Percentiles rank a stretch among this genome's conserved stretches.
Evolutionary conservation across 2,329 filamentous ascomycete genomes (phyloP).

Genomic region (Aspergillus puulaauensis): DNA sequence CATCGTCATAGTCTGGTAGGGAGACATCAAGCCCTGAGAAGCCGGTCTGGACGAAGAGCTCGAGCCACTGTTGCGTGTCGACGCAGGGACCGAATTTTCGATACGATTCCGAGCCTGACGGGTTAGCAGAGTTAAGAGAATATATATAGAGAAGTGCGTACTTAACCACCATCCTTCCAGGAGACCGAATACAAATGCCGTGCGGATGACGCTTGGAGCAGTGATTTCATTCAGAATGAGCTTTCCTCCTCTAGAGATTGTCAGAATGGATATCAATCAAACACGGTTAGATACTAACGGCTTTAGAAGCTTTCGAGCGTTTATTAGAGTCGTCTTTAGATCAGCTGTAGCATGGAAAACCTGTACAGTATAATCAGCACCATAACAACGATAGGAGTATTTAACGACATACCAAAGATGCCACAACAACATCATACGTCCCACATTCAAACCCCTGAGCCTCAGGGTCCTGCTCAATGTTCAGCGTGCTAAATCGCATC

Average conservation of each 20-base stretch:
- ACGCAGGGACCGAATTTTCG: constrained; percentile 11
- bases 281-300: neutral
- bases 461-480: constrained; percentile 19
- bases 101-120: constrained; percentile 7
- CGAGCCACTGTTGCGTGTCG: constrained; percentile 6
- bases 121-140: neutral
- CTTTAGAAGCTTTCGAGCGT: constrained; percentile 15
- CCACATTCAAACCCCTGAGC: constrained; percentile 18
- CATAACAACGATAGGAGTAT: no score
- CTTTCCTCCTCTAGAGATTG: constrained; percentile 8
- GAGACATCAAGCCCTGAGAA: constrained; percentile 20
- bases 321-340: constrained; percentile 1
- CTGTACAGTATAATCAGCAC: neutral
- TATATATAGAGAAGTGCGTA: neutral
- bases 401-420: constrained; percentile 7
- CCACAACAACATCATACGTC: constrained; percentile 20
- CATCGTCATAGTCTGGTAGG: constrained; percentile 16
- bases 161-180: constrained; percentile 17
- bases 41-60: constrained; percentile 10
- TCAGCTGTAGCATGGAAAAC: constrained; percentile 12
- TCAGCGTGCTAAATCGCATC: constrained; percentile 14
- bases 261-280: neutral
- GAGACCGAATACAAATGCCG: constrained; percentile 12
- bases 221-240: constrained; percentile 13
- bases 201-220: neutral